phyloP scores from a whole-genome alignment of 768 basidiomycete species.

The Erythrobasidium yunnanense region DNA sequence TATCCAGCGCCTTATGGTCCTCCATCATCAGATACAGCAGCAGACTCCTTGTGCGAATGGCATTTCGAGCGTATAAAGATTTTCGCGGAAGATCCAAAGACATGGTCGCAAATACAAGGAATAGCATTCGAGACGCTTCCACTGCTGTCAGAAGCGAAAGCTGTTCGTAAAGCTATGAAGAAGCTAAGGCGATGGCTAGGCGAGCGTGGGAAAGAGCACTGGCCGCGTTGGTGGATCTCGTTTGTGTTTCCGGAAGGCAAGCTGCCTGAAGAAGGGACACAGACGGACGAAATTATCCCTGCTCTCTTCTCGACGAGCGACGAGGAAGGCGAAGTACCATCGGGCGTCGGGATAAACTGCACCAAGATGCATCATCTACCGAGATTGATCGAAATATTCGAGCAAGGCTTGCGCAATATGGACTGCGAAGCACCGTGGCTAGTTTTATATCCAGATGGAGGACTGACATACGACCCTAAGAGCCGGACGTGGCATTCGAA shows the following conservation, averaged over 20 bases:
- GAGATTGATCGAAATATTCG: neutral
- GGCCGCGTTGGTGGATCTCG: slow-evolving; percentile 19
- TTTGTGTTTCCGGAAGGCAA: slow-evolving; percentile 13
- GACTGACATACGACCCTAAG: slow-evolving; percentile 1
- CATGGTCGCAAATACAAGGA: neutral
- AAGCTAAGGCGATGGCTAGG: neutral
- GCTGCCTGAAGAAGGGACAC: neutral
- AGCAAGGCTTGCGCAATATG: neutral
- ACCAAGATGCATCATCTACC: slow-evolving; percentile 14
- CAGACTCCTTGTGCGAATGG: neutral
- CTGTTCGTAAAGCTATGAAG: slow-evolving; percentile 1
- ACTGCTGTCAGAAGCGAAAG: neutral
- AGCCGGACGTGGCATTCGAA: slow-evolving; percentile 14
- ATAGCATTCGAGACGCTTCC: slow-evolving; percentile 17
- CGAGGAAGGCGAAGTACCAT: neutral
- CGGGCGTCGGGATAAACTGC: slow-evolving; percentile 8
- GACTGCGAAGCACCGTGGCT: neutral
- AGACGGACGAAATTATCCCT: neutral
- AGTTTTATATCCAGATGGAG: slow-evolving; percentile 18
- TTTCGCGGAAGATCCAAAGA: neutral
- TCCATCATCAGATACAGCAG: neutral
- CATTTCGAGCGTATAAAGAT: neutral
- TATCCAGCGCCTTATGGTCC: slow-evolving; percentile 4
- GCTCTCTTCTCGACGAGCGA: neutral
- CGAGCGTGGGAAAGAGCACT: neutral